Conservation (phyloP, 805 yeast species). For the Kodamaea restingae region DNA sequence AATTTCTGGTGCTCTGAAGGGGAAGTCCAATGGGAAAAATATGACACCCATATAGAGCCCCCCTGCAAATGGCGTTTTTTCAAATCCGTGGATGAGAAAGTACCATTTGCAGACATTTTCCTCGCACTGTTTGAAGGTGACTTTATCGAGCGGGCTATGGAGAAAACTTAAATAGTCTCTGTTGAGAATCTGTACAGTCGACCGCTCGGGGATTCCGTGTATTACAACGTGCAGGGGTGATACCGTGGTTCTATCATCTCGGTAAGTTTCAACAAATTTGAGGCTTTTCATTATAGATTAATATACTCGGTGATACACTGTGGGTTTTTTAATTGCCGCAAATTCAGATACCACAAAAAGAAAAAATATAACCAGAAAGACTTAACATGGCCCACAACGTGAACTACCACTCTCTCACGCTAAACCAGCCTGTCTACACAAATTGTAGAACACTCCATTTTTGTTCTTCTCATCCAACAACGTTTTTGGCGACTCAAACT, state of each 20-base stretch:
- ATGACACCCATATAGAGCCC: slow-evolving; percentile 16
- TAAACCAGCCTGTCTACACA: slow-evolving; percentile 45
- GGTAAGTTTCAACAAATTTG: neutral
- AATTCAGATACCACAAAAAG: no score
- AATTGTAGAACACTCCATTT: slow-evolving; percentile 45
- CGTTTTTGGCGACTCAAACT: slow-evolving; percentile 66
- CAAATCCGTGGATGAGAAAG: slow-evolving; percentile 14
- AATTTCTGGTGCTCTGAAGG: slow-evolving; percentile 17
- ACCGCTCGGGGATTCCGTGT: slow-evolving; percentile 2
- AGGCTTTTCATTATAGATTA: neutral
- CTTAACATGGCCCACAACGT: no score
- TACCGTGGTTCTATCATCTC: neutral
- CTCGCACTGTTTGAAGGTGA: slow-evolving; percentile 13
- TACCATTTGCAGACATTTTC: slow-evolving; percentile 14
- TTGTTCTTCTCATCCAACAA: slow-evolving; percentile 37
- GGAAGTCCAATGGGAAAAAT: slow-evolving; percentile 14
- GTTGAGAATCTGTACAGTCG: slow-evolving; percentile 5
- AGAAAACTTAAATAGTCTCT: slow-evolving; percentile 10
- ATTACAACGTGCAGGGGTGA: slow-evolving; percentile 1
- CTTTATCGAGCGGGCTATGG: slow-evolving; percentile 9
- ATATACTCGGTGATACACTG: no score
- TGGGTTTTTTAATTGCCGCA: no score
- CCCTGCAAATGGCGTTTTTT: slow-evolving; percentile 11
- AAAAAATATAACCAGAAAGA: neutral
- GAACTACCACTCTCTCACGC: no score